These are phyloP conservation scores for Suillus subluteus DNA, from an alignment of 768 basidiomycete species.

Conservation along the genomic window DNA sequence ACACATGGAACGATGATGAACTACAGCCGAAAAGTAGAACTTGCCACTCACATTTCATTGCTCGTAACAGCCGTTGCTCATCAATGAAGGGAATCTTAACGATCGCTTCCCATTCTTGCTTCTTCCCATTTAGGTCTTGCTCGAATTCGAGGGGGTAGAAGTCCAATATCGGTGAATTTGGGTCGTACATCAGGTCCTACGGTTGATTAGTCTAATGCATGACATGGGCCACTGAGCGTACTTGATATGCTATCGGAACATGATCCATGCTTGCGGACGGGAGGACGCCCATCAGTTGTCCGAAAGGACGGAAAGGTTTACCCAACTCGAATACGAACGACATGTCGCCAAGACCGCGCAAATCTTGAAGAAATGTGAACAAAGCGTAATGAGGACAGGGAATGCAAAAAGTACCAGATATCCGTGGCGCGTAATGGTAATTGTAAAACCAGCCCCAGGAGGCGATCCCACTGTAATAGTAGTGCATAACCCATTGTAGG, in stretches of 20 bases:
- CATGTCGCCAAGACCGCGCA: slow-evolving; percentile 71
- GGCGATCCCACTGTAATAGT: slow-evolving; percentile 96
- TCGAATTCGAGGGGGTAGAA: slow-evolving; percentile 95
- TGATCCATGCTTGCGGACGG: slow-evolving; percentile 89
- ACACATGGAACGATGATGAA: not conserved
- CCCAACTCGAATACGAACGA: slow-evolving; percentile 87
- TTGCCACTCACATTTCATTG: slow-evolving; percentile 73
- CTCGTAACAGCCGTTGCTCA: slow-evolving; percentile 70
- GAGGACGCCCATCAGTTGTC: slow-evolving; percentile 98
- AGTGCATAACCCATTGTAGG: slow-evolving; percentile 98
- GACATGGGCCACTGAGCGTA: slow-evolving; percentile 32
- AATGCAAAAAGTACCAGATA: slow-evolving; percentile 67
- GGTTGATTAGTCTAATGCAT: not conserved
- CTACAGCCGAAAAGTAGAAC: not conserved
- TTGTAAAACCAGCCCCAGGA: slow-evolving; percentile 99
- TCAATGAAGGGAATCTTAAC: slow-evolving; percentile 99
- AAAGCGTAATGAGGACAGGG: not conserved
- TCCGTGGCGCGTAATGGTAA: slow-evolving; percentile 97
- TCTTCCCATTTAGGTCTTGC: slow-evolving; percentile 96
- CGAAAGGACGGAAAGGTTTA: slow-evolving; percentile 87
- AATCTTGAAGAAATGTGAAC: slow-evolving; percentile 42
- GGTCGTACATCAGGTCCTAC: slow-evolving; percentile 88
- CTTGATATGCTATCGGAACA: slow-evolving; percentile 85
- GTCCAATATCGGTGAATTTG: slow-evolving; percentile 85
- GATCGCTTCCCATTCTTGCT: slow-evolving; percentile 97